A percentile compares a stretch with the other conserved stretches of the same genome.
Conservation (phyloP, 2,329 filamentous ascomycete species). For the Xylaria sp. region DNA sequence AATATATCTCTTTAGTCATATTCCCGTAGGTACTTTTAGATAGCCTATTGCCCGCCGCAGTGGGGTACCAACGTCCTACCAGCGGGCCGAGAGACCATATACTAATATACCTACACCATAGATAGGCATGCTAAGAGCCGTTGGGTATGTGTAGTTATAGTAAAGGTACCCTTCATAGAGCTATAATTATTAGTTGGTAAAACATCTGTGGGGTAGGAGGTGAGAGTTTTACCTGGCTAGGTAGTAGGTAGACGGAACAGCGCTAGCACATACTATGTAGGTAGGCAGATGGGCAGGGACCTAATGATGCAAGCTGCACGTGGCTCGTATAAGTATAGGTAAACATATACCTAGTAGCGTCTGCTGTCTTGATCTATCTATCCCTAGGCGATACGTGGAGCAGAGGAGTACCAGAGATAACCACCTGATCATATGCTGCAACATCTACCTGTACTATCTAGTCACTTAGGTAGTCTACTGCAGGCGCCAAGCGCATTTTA, state of each 20-base stretch:
- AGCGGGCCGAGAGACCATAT: neutral
- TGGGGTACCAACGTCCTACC: conserved; percentile 3
- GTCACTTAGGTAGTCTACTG: neutral
- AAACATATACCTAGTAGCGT: neutral
- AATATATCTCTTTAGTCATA: conserved; percentile 10
- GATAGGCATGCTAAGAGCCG: neutral
- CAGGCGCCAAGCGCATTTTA: neutral
- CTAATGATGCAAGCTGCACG: neutral
- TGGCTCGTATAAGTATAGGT: neutral
- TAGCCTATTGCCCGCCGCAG: conserved; percentile 21
- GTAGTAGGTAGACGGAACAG: no score
- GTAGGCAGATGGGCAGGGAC: neutral
- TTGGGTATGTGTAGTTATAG: neutral
- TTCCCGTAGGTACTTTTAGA: neutral
- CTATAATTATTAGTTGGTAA: neutral
- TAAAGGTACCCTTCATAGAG: neutral
- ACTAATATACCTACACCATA: neutral
- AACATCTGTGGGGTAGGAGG: neutral
- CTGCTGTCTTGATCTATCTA: neutral
- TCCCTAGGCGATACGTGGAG: neutral
- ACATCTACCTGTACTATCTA: neutral
- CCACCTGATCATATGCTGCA: conserved; percentile 5
- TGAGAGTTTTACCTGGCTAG: no score
- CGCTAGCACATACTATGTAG: neutral
- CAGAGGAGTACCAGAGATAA: neutral